phyloP scores from a whole-genome alignment of 2,329 filamentous ascomycete species.

The Fusarium verrucosum region DNA sequence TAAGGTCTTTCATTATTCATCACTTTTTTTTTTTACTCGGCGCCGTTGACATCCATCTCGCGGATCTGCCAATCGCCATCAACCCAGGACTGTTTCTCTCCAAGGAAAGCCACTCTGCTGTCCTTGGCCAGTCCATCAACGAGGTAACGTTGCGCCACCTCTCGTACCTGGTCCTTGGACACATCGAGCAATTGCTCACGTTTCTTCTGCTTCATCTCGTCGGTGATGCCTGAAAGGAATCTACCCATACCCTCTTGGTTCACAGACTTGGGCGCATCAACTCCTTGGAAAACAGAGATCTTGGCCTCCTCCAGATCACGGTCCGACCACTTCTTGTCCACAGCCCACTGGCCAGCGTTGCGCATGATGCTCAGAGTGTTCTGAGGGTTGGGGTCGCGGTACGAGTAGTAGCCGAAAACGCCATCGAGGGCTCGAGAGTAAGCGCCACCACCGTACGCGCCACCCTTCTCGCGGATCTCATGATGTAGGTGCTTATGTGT shows the following conservation, averaged over 20 bases:
- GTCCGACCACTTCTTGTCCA: slow-evolving; percentile 81
- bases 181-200: slow-evolving; percentile 89
- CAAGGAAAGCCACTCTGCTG: slow-evolving; percentile 76
- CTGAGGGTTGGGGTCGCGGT: slow-evolving; percentile 92
- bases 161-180: slow-evolving; percentile 78
- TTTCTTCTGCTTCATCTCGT: slow-evolving; percentile 87
- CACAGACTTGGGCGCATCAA: slow-evolving; percentile 89
- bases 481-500: slow-evolving; percentile 97
- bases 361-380: slow-evolving; percentile 89
- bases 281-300: slow-evolving; percentile 88
- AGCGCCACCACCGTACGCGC: slow-evolving; percentile 93
- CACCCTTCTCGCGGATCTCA: slow-evolving; percentile 97
- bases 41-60: slow-evolving; percentile 73
- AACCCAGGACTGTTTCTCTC: slow-evolving; percentile 83
- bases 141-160: slow-evolving; percentile 83
- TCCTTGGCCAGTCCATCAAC: slow-evolving; percentile 71
- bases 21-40: slow-evolving; percentile 43
- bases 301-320: slow-evolving; percentile 96
- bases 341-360: slow-evolving; percentile 83
- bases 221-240: slow-evolving; percentile 85
- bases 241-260: slow-evolving; percentile 86
- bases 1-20: slow-evolving; percentile 19
- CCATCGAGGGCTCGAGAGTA: slow-evolving; percentile 83
- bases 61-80: slow-evolving; percentile 77
- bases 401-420: slow-evolving; percentile 93